Conservation (phyloP, 495 filamentous ascomycete genomes). For the Penicillium taxi region DNA sequence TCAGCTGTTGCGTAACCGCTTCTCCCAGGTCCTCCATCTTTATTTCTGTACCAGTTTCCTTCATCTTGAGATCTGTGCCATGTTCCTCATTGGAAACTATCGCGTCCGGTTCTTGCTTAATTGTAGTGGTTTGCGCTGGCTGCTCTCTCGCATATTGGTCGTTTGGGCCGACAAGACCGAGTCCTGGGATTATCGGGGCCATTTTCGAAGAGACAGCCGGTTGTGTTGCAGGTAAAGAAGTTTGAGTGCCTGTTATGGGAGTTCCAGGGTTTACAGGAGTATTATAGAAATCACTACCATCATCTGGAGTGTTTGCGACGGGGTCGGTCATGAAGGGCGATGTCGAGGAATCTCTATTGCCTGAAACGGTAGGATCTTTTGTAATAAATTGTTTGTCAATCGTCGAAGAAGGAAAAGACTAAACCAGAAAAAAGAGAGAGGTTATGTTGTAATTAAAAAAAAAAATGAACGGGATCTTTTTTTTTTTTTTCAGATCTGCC, state of each 20-base stretch:
- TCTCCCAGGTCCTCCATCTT: too few relatives aligned
- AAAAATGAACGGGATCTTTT: conserved; percentile 24
- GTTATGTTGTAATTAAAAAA: conserved; percentile 16
- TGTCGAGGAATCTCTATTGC: conserved; percentile 19
- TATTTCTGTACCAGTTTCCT: too few relatives aligned
- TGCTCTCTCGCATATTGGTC: conserved; percentile 13
- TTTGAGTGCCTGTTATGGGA: conserved; percentile 7
- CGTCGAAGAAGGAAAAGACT: conserved; percentile 25
- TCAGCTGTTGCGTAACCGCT: too few relatives aligned
- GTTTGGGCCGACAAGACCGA: conserved; percentile 26
- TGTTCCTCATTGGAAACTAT: background rate
- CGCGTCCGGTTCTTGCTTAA: conserved; percentile 3
- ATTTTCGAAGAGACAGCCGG: conserved; percentile 6
- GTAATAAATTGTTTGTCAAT: conserved; percentile 28
- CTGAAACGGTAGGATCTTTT: conserved; percentile 6
- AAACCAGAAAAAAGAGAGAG: too few relatives aligned
- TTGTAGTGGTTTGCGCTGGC: conserved; percentile 6
- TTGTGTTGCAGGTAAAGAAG: conserved; percentile 5
- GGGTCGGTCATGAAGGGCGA: conserved; percentile 23
- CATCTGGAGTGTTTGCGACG: conserved; percentile 28
- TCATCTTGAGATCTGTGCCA: background rate
- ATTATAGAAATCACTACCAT: conserved; percentile 39
- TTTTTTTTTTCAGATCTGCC: conserved; percentile 27
- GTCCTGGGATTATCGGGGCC: conserved; percentile 30
- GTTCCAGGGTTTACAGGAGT: conserved; percentile 28